Percentiles rank a stretch among this genome's conserved stretches.
These are phyloP conservation scores for Rosa rugosa DNA, from an alignment of 306 rosid species.

Conservation along the genomic window DNA sequence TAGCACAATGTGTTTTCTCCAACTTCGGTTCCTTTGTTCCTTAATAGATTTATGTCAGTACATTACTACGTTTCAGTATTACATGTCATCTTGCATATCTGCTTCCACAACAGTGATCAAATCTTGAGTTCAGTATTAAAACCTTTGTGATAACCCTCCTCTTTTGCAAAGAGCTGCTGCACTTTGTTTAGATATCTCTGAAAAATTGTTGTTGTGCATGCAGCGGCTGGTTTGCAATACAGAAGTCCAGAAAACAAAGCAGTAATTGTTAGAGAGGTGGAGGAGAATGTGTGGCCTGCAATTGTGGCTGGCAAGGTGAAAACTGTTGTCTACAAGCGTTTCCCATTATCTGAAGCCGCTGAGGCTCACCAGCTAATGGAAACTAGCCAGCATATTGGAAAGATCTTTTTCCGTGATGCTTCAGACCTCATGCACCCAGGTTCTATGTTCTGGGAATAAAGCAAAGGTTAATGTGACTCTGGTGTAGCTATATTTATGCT, in stretches of 20 bases:
- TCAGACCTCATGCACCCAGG: background rate
- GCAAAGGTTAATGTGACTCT: too few relatives aligned
- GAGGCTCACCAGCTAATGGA: conserved; percentile 83
- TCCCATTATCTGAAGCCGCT: conserved; percentile 67
- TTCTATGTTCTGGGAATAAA: background rate
- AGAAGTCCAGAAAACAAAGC: conserved; percentile 80
- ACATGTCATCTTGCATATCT: conserved; percentile 3
- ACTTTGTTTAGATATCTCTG: background rate
- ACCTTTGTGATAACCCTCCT: background rate
- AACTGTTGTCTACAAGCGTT: conserved; percentile 62
- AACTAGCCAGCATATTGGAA: conserved; percentile 74
- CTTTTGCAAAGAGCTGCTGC: background rate
- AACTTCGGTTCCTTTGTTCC: background rate
- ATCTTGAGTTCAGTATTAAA: background rate
- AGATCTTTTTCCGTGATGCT: conserved; percentile 65
- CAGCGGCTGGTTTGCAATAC: conserved; percentile 82
- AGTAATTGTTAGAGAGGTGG: conserved; percentile 67
- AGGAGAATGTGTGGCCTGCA: conserved; percentile 95
- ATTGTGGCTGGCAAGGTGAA: conserved; percentile 76
- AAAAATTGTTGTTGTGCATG: conserved; percentile 19
- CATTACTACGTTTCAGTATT: background rate
- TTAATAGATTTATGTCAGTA: too few relatives aligned
- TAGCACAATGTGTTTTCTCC: background rate
- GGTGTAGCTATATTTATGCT: background rate
- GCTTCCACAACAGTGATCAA: background rate